Evolutionary conservation across 2,329 filamentous ascomycete species (phyloP).

Genomic region (Didymella arachidicola): DNA sequence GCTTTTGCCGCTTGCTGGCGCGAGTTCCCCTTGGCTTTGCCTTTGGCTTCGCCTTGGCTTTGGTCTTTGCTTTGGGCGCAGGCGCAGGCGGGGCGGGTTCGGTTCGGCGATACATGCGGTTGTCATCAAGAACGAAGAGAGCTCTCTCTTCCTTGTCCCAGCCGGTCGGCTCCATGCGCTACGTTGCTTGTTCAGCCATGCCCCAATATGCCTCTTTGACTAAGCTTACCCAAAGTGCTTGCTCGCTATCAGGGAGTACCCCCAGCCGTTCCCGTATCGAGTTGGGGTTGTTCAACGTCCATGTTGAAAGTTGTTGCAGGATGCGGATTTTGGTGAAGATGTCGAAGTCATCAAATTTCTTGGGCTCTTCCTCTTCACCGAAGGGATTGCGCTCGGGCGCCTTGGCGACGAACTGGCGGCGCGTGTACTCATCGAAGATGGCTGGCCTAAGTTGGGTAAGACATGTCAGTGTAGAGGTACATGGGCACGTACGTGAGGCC

Average conservation of each 20-base stretch:
- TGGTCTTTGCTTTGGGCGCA: constrained; percentile 61
- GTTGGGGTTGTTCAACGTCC: constrained; percentile 87
- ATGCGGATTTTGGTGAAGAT: constrained; percentile 82
- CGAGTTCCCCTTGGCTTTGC: constrained; percentile 62
- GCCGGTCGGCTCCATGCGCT: constrained; percentile 79
- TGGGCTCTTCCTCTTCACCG: constrained; percentile 75
- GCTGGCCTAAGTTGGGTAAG: constrained; percentile 66
- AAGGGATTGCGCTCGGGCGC: constrained; percentile 84
- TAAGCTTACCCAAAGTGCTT: constrained; percentile 78
- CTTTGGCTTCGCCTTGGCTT: constrained; percentile 62
- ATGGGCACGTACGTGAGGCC: constrained; percentile 76
- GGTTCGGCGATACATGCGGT: constrained; percentile 88
- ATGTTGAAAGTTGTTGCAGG: constrained; percentile 86
- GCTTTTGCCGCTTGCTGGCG: constrained; percentile 75
- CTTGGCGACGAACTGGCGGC: constrained; percentile 86
- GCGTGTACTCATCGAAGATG: constrained; percentile 91
- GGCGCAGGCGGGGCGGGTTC: constrained; percentile 70
- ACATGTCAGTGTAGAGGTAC: neutral
- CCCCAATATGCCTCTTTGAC: neutral
- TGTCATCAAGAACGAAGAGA: constrained; percentile 93
- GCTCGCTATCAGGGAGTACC: constrained; percentile 81
- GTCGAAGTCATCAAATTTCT: constrained; percentile 81
- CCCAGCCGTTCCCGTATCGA: constrained; percentile 80
- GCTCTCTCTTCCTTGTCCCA: constrained; percentile 88
- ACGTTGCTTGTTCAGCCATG: constrained; percentile 31